Percentiles rank a stretch among this genome's conserved stretches.
phyloP scores from a whole-genome alignment of 192 early-diverging fungal genomes.

The Coemansia pectinata region DNA sequence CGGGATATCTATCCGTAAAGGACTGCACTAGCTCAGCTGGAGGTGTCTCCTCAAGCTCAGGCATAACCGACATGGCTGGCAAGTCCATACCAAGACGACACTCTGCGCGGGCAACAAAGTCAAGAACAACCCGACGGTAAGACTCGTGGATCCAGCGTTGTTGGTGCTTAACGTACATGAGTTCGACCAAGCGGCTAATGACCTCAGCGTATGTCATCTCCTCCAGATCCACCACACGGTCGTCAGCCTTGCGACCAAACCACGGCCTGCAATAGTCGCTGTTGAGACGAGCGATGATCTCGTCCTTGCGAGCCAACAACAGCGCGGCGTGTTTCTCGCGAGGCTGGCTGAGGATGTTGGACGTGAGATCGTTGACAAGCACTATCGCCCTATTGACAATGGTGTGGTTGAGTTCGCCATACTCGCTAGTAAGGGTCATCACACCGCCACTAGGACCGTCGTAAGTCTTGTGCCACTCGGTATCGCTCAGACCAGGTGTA shows the following conservation, averaged over 20 bases:
- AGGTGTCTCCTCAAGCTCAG: neutral
- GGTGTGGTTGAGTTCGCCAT: slow-evolving; percentile 93
- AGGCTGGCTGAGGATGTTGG: slow-evolving; percentile 78
- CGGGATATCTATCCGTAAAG: slow-evolving; percentile 13
- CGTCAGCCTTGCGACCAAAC: slow-evolving; percentile 85
- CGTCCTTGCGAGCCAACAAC: slow-evolving; percentile 69
- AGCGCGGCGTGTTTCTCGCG: slow-evolving; percentile 77
- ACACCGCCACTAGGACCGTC: slow-evolving; percentile 75
- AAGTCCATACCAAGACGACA: slow-evolving; percentile 56
- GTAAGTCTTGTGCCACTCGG: slow-evolving; percentile 85
- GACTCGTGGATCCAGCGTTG: slow-evolving; percentile 79
- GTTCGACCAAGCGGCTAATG: slow-evolving; percentile 74
- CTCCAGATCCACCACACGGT: slow-evolving; percentile 72
- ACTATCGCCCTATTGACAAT: slow-evolving; percentile 82
- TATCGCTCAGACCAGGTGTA: slow-evolving; percentile 76
- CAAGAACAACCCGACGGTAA: slow-evolving; percentile 71
- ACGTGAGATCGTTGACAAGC: slow-evolving; percentile 80
- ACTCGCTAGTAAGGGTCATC: slow-evolving; percentile 82
- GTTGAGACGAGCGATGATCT: slow-evolving; percentile 86
- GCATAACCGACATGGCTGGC: neutral
- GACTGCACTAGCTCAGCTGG: slow-evolving; percentile 34
- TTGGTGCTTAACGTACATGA: slow-evolving; percentile 77
- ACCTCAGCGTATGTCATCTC: slow-evolving; percentile 96
- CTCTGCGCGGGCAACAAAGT: slow-evolving; percentile 81
- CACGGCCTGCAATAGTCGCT: slow-evolving; percentile 74